Conservation (phyloP, 192 early-diverging fungal species). For the Coemansia javaensis region DNA sequence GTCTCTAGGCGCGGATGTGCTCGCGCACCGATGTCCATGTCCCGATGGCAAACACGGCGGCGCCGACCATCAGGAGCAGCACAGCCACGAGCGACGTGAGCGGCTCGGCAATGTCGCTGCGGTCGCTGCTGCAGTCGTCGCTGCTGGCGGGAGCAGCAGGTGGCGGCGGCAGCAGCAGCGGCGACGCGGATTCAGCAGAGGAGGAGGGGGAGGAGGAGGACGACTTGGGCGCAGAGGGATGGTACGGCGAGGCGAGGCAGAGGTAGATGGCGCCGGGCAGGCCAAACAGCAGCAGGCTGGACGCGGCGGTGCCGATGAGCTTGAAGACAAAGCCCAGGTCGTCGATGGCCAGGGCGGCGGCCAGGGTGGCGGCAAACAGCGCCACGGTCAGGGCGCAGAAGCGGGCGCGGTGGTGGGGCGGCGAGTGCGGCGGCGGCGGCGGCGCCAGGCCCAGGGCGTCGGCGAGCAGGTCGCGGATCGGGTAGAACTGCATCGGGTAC, state of each 20-base stretch:
- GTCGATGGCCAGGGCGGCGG: constrained; percentile 17
- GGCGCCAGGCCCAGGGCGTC: constrained; percentile 17
- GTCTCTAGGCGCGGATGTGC: too few species aligned
- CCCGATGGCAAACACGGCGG: constrained; percentile 34
- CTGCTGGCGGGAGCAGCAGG: too few species aligned
- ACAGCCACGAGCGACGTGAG: constrained; percentile 11
- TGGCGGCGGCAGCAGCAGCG: too few species aligned
- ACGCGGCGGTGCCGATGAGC: constrained; percentile 41
- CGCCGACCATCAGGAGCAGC: constrained; percentile 20
- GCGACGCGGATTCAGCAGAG: too few species aligned
- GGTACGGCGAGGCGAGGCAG: constrained; percentile 28
- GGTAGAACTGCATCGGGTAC: constrained; percentile 52
- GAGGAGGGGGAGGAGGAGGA: too few species aligned
- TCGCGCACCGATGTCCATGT: constrained; percentile 33
- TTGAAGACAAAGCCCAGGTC: constrained; percentile 51
- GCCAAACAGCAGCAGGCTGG: constrained; percentile 40
- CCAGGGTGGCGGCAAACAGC: constrained; percentile 34
- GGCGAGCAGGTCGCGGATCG: constrained; percentile 33
- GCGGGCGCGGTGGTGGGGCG: not conserved
- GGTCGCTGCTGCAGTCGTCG: constrained; percentile 2
- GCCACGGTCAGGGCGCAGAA: constrained; percentile 15
- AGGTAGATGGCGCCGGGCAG: constrained; percentile 43
- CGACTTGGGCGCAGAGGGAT: too few species aligned
- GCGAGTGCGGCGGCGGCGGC: not conserved
- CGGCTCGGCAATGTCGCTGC: constrained; percentile 18